Evolutionary conservation across 257 asterid genomes (phyloP).

Genomic region (Scutellaria galericulata): DNA sequence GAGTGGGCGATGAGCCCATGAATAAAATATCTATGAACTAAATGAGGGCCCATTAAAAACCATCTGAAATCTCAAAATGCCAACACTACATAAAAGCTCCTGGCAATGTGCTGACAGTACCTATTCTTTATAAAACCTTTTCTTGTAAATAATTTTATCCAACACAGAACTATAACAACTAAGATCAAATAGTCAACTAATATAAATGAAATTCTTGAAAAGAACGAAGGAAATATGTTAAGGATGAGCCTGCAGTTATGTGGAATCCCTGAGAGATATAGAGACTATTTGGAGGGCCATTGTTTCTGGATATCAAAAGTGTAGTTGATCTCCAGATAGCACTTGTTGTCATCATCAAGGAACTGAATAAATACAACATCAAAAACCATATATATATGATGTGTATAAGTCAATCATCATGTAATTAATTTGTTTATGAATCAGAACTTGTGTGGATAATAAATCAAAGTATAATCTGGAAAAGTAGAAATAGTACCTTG

Average conservation of each 20-base stretch:
- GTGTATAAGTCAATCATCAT: background rate
- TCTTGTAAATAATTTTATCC: background rate
- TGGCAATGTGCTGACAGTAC: background rate
- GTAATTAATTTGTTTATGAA: too few species aligned
- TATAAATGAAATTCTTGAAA: too few species aligned
- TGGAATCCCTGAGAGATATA: background rate
- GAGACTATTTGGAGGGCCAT: conserved; percentile 41
- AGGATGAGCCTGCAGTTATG: too few species aligned
- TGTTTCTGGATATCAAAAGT: conserved; percentile 67
- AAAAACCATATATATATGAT: too few species aligned
- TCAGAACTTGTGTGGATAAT: too few species aligned
- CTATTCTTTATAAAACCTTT: background rate
- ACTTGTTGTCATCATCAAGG: conserved; percentile 65
- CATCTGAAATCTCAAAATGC: too few species aligned
- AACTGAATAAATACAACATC: conserved; percentile 41
- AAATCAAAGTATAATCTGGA: too few species aligned
- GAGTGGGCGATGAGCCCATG: too few species aligned
- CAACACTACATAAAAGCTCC: too few species aligned
- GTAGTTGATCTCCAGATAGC: conserved; percentile 69
- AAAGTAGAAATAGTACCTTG: conserved; percentile 36
- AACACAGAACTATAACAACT: background rate
- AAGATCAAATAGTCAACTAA: background rate
- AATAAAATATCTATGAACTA: too few species aligned
- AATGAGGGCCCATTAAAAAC: too few species aligned
- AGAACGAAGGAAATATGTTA: too few species aligned